A percentile compares a stretch with the other conserved stretches of the same genome.
phyloP scores from a whole-genome alignment of 2,329 filamentous ascomycete species.

The Sarocladiaceae sp. region DNA sequence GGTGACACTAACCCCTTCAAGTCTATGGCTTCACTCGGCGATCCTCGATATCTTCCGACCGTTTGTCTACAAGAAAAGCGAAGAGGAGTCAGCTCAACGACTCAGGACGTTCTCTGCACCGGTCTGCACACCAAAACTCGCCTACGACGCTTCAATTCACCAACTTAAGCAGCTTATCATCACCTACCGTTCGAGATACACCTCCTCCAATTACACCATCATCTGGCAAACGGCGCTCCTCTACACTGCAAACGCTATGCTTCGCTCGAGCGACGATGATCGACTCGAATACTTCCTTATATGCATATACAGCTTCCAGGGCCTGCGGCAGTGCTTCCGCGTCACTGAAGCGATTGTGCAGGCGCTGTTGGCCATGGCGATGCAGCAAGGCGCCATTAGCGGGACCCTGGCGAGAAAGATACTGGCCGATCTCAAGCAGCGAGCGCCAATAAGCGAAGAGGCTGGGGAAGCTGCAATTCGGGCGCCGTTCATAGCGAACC shows the following conservation, averaged over 20 bases:
- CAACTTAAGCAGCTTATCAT: constrained; percentile 33
- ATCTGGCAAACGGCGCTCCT: constrained; percentile 34
- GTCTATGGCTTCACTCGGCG: constrained; percentile 33
- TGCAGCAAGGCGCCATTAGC: constrained; percentile 25
- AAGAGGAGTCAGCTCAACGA: constrained; percentile 9
- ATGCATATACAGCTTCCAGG: constrained; percentile 31
- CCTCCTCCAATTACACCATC: constrained; percentile 27
- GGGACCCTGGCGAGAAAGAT: constrained; percentile 20
- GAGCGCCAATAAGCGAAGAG: constrained; percentile 10
- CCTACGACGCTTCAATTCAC: constrained; percentile 26
- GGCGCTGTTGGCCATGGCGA: constrained; percentile 29
- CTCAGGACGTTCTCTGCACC: constrained; percentile 25
- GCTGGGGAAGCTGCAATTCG: constrained; percentile 14
- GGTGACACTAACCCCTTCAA: constrained; percentile 12
- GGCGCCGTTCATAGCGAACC: constrained; percentile 27
- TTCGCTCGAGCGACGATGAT: constrained; percentile 20
- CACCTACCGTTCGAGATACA: constrained; percentile 25
- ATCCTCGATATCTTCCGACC: constrained; percentile 29
- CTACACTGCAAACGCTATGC: constrained; percentile 31
- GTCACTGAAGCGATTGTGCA: constrained; percentile 27
- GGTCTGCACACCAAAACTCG: constrained; percentile 21
- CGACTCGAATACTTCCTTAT: constrained; percentile 28
- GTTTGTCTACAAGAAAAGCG: constrained; percentile 11
- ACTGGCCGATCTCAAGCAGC: constrained; percentile 18
- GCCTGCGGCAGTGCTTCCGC: constrained; percentile 25